These are phyloP conservation scores for Plantago coronopus DNA, from an alignment of 305 asterid species.

Conservation along the genomic window DNA sequence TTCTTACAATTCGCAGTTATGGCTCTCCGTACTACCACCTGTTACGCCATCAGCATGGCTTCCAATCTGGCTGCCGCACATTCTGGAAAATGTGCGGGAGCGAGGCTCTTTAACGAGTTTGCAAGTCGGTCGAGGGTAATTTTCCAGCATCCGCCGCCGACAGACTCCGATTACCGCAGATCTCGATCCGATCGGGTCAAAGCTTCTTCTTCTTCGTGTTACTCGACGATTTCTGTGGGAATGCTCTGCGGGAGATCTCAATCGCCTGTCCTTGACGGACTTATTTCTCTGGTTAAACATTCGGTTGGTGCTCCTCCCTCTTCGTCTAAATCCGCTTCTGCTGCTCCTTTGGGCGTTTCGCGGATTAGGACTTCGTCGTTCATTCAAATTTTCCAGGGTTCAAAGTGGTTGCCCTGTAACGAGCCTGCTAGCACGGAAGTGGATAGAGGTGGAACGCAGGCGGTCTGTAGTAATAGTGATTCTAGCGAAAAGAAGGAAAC, in stretches of 20 bases:
- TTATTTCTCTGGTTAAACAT: conserved; percentile 52
- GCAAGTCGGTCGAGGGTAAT: conserved; percentile 16
- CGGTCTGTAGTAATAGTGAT: conserved; percentile 8
- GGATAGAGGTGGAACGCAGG: conserved; percentile 50
- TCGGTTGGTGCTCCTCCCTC: conserved; percentile 33
- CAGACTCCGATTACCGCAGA: conserved; percentile 39
- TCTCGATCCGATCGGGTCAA: conserved; percentile 29
- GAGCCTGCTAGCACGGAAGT: conserved; percentile 48
- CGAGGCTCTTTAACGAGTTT: conserved; percentile 55
- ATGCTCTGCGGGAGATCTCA: conserved; percentile 37
- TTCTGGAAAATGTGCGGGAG: conserved; percentile 47
- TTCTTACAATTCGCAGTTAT: conserved; percentile 39
- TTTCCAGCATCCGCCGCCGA: conserved; percentile 40
- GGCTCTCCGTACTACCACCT: conserved; percentile 81
- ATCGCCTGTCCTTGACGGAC: conserved; percentile 47
- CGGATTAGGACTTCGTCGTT: conserved; percentile 55
- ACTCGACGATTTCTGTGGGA: conserved; percentile 46
- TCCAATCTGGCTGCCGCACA: conserved; percentile 53
- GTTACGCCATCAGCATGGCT: conserved; percentile 71
- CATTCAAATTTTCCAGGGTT: conserved; percentile 49
- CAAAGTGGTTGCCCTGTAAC: conserved; percentile 77
- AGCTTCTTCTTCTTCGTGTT: conserved; percentile 30
- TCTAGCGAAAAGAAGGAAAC: conserved; percentile 17
- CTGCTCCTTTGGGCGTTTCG: conserved; percentile 67
- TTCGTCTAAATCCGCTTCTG: not conserved